Base-by-base conservation (phyloP, 2,329 filamentous ascomycete species). In the Sporothrix humicola region DNA sequence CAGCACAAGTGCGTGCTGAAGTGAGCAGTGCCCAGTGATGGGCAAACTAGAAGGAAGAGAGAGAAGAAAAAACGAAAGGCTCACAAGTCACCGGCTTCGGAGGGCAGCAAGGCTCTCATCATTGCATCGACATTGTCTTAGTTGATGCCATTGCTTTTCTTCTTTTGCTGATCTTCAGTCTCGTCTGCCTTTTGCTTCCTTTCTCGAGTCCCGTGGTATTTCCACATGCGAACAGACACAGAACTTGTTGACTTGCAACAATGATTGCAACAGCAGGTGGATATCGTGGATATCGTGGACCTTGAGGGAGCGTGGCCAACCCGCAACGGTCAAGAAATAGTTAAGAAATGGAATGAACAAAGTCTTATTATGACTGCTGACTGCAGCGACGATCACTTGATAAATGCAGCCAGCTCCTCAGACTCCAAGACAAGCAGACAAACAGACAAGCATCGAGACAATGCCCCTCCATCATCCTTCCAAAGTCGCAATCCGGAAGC, bases 91-190 rank as follows among this genome's bases (percentile, higher is more conserved):
- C 58, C 58, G 58, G 58, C 58, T 17, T 63, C 58, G 58, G 58
- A 63, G 37, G 17, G 58, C 26, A n/a, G n/a, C 58, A 37, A 63
- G 58, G 58, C 31, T 59, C 56, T 63, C 56, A 58, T 58, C 54
- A 58, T 58, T 58, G 1, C 52, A n/a, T 54, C 52, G 52, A 23
- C 52, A 54, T 58, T 23, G 54, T 20, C n/a, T 20, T 37, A 7
- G 4, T 37, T 37, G 31, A 5, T 37, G 31, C 31, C 31, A 37
- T 37, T 7, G 31, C 31, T 37, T 37, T 37, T 37, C 31, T 37
- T 37, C 31, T 37, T 37, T 37, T 37, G 31, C 7, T 37, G 31
- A 37, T 37, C 23, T 37, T 37, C 31, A 2, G 31, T 37, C 31
- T 7, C 31, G 31, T 37, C 7, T 37, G 31, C 31, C 7, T 6